A percentile compares a stretch with the other conserved stretches of the same genome.
phyloP scores from a whole-genome alignment of 1,284 basidiomycete genomes.

The Fomes fomentarius region DNA sequence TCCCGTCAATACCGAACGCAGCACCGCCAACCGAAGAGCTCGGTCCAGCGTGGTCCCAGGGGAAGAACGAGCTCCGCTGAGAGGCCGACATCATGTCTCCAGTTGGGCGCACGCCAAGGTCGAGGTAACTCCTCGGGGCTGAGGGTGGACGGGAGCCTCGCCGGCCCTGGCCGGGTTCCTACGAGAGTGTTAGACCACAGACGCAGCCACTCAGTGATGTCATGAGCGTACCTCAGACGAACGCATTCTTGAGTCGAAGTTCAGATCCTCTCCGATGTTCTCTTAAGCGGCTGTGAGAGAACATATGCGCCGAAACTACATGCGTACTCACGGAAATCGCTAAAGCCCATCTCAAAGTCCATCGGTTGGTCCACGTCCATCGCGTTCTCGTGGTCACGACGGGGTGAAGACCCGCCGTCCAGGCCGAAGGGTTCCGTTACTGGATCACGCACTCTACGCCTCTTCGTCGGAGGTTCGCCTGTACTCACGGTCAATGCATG shows the following conservation, averaged over 20 bases:
- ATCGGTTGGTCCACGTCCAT: constrained; percentile 20
- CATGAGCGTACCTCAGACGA: constrained; percentile 66
- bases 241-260: constrained; percentile 40
- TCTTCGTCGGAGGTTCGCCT: constrained; percentile 45
- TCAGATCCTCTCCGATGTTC: constrained; percentile 13
- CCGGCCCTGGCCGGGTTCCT: constrained; percentile 83
- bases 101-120: constrained; percentile 40
- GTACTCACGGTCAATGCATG: neutral
- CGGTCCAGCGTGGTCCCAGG: constrained; percentile 78
- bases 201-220: neutral
- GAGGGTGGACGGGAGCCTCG: constrained; percentile 57
- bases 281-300: neutral
- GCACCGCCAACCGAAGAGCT: constrained; percentile 56
- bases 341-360: constrained; percentile 5
- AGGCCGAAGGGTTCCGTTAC: neutral
- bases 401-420: neutral
- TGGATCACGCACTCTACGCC: constrained; percentile 36
- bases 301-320: too few relatives aligned
- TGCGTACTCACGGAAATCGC: constrained; percentile 8
- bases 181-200: constrained; percentile 11
- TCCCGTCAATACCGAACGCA: constrained; percentile 41
- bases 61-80: constrained; percentile 72
- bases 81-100: constrained; percentile 48
- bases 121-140: constrained; percentile 49
- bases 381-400: neutral